phyloP scores from a whole-genome alignment of 1,284 basidiomycete species.

The Rhodotorula sp. region DNA sequence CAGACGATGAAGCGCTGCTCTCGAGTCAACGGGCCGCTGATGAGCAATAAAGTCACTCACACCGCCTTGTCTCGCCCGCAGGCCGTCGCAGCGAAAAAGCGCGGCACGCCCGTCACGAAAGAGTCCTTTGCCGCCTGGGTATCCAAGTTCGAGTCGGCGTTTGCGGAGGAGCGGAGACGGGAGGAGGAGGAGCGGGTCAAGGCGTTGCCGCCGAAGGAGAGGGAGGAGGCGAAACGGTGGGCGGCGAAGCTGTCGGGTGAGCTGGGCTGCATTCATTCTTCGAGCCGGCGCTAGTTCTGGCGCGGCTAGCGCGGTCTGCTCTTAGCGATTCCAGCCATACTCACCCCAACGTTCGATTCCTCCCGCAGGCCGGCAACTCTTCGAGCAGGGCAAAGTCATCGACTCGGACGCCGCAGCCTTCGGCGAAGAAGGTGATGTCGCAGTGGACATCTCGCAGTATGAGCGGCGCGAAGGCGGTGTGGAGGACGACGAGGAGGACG shows the following conservation, averaged over 20 bases:
- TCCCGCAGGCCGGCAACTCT: conserved; percentile 73
- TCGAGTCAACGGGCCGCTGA: too few relatives aligned
- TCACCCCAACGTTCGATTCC: background rate
- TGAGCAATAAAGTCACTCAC: background rate
- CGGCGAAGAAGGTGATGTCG: conserved; percentile 69
- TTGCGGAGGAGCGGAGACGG: conserved; percentile 59
- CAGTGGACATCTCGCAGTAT: conserved; percentile 83
- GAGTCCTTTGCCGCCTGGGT: conserved; percentile 82
- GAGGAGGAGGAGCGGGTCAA: conserved; percentile 82
- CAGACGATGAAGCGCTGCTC: too few relatives aligned
- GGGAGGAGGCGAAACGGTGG: conserved; percentile 77
- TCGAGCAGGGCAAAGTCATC: conserved; percentile 69
- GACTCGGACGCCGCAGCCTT: conserved; percentile 63
- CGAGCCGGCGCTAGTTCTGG: too few relatives aligned
- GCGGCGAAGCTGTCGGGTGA: conserved; percentile 67
- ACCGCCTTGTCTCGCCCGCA: conserved; percentile 58
- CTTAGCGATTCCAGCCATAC: background rate
- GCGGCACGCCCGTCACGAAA: conserved; percentile 82
- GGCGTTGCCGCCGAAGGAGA: conserved; percentile 73
- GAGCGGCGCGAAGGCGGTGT: conserved; percentile 59
- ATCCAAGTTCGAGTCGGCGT: conserved; percentile 68
- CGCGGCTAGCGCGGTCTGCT: conserved; percentile 1
- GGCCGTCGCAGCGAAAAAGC: conserved; percentile 83
- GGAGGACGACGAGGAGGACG: conserved; percentile 58
- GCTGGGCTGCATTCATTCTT: conserved; percentile 33